Base-by-base conservation (phyloP, 768 basidiomycete species). In the Tulasnella sp. region DNA sequence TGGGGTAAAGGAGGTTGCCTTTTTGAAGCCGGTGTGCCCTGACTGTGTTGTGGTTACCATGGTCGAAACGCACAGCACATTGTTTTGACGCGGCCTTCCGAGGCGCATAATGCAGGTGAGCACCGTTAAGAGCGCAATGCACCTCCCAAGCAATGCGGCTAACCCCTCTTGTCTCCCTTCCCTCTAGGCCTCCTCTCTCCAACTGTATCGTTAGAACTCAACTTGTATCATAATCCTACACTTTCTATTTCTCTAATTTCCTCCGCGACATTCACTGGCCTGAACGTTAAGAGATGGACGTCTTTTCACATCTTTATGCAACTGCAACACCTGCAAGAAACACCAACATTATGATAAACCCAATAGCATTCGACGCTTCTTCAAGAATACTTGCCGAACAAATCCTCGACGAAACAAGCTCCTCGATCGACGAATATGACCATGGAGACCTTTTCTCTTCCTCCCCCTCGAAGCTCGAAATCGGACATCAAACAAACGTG, bases 291-390 rank as follows among this genome's bases (percentile, higher is more conserved):
- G 61, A 29, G 20, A 67, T 67, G 61, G 61, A 67, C 61, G 61
- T 67, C 61, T 67, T 67, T 67, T 67, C 61, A 67, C 61, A 67
- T 67, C n/a, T 67, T n/a, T 67, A 67, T 32, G 61, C 61, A 67
- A 29, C 61, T n/a, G 55, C 55, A 57, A 67, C 61, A 1, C 61
- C 61, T n/a, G 61, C 61, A 67, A 67, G 61, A 32, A 67, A 67
- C 29, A 67, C 61, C 61, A 67, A 26, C 61, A n/a, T 67, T n/a
- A 51, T 51, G 20, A 32, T 29, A 32, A 13, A 67, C 26, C 61
- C 61, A 32, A 29, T 67, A 20, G 61, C 61, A 15, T 29, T 67
- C 10, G 61, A 67, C 26, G 61, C 61, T 67, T 67, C 61, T 5
- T 67, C 61, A 11, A 26, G 61, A 29, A 13, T 67, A 11, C 61